These are phyloP conservation scores for Xylaria venustula DNA, from an alignment of 495 filamentous ascomycete genomes.

Conservation along the genomic window DNA sequence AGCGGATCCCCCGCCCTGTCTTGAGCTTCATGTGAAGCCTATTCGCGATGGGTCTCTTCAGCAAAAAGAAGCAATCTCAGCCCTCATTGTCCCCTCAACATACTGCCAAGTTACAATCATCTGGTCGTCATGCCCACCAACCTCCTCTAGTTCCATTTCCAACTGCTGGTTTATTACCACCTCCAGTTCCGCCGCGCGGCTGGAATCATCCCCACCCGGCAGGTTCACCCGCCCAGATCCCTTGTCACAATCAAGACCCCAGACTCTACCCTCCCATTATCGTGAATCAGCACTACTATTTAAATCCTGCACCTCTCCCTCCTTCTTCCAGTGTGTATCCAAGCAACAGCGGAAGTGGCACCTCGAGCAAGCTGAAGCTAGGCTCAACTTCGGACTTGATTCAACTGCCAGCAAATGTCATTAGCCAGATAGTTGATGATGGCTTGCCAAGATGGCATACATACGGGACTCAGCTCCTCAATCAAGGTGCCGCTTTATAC, in stretches of 20 bases:
- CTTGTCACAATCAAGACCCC: constrained; percentile 25
- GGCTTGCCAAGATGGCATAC: constrained; percentile 35
- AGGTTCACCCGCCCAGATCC: constrained; percentile 16
- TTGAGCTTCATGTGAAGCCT: not conserved
- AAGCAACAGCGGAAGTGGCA: constrained; percentile 13
- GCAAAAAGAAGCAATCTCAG: constrained; percentile 5
- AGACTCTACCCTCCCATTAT: constrained; percentile 37
- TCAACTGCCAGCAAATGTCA: constrained; percentile 25
- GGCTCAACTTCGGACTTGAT: constrained; percentile 37
- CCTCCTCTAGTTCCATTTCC: constrained; percentile 23
- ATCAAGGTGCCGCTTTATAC: constrained; percentile 49
- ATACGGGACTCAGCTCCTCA: constrained; percentile 40
- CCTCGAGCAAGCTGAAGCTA: constrained; percentile 37
- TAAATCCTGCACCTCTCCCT: constrained; percentile 26
- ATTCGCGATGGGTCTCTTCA: constrained; percentile 13
- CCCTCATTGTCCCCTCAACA: not conserved
- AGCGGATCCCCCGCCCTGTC: not conserved
- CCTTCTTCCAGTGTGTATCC: constrained; percentile 3
- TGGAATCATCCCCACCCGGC: constrained; percentile 26
- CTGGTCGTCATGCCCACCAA: not conserved
- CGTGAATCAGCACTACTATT: constrained; percentile 50
- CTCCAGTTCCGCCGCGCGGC: constrained; percentile 28
- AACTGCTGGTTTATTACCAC: constrained; percentile 33
- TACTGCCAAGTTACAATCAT: not conserved
- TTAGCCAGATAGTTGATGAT: constrained; percentile 35